phyloP scores from a whole-genome alignment of 2,329 filamentous ascomycete species.

The Malbranchea cinnamomea region DNA sequence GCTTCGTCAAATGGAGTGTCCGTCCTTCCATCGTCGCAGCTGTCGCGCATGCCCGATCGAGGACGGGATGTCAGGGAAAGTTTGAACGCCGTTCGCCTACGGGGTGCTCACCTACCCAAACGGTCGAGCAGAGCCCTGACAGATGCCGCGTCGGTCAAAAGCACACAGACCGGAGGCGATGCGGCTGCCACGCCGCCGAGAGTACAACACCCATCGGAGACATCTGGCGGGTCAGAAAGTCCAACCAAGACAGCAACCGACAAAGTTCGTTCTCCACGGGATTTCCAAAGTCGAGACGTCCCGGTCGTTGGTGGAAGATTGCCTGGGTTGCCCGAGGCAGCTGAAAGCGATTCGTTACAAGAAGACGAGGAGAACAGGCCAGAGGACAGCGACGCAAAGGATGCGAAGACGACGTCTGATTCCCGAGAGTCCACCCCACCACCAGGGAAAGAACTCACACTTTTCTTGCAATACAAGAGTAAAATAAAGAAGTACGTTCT shows the following conservation, averaged over 20 bases:
- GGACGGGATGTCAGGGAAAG: constrained; percentile 69
- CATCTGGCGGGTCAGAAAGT: constrained; percentile 21
- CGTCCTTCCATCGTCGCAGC: constrained; percentile 65
- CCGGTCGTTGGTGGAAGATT: constrained; percentile 34
- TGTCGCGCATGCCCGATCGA: constrained; percentile 66
- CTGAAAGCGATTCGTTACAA: constrained; percentile 20
- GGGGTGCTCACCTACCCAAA: constrained; percentile 15
- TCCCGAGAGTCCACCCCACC: constrained; percentile 52
- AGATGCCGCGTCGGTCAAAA: too few species aligned
- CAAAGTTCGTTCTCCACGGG: constrained; percentile 34
- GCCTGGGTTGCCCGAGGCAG: constrained; percentile 35
- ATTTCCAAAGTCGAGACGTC: constrained; percentile 24
- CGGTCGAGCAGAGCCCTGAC: too few species aligned
- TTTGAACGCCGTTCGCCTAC: constrained; percentile 46
- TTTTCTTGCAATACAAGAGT: constrained; percentile 92
- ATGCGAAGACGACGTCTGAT: constrained; percentile 12
- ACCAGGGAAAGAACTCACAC: constrained; percentile 69
- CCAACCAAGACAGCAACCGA: constrained; percentile 51
- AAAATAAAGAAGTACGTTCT: constrained; percentile 95
- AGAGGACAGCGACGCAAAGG: constrained; percentile 2
- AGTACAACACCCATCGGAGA: constrained; percentile 16
- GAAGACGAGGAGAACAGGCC: constrained; percentile 2
- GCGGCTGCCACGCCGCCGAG: too few species aligned
- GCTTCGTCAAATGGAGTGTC: constrained; percentile 68
- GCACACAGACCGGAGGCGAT: too few species aligned